Evolutionary conservation across 352 stramenopile genomes (phyloP), one percentile per base, ranked within the genome.

Genomic region (Globisporangium acanthophoron): DNA sequence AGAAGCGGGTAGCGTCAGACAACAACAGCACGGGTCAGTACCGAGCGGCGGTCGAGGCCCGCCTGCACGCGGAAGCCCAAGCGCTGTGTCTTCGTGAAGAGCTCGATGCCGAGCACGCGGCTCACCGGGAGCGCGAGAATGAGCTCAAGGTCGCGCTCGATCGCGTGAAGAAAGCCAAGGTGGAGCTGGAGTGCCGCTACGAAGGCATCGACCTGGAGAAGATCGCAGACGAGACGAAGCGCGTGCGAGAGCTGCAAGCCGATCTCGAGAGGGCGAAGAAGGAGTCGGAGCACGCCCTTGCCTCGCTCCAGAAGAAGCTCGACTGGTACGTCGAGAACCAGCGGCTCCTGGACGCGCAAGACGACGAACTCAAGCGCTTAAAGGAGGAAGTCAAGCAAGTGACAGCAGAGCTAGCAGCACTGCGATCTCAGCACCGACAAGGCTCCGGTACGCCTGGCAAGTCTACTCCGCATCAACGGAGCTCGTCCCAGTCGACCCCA

Each of bases 271-370:
- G 74, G 7, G 55, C 62, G 54, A 76, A 85, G 52, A 80, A 73
- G 47, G 73, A 90, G n/a, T 70, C 79, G 29, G 51, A 74, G 0
- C 78, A 76, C 59, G 63, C 72, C 18, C 44, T 91, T 8, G 47
- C 21, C n/a, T 62, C 62, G 24, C 58, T 94, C 18, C 80, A 94
- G 52, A 85, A 89, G 56, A 94, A 93, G 33, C 52, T 94, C 15
- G 81, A 92, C 43, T 94, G 85, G 85, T 94, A 94, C 41, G 78
- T 93, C 15, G 72, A 80, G 44, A 94, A 94, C 54, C 85, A 94
- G 56, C 62, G 79, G 4, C 51, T 92, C n/a, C 54, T 93, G 3
- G 83, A 94, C 33, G 80, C 83, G 9, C 83, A 94, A 58, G 83
- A 94, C 43, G 79, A 83, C 11, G 67, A 83, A 24, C 35, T 90